Evolutionary conservation across 176 grass and related monocot genomes (phyloP), one percentile per base, ranked within the genome.

Genomic region (barley (Hordeum vulgare)): DNA sequence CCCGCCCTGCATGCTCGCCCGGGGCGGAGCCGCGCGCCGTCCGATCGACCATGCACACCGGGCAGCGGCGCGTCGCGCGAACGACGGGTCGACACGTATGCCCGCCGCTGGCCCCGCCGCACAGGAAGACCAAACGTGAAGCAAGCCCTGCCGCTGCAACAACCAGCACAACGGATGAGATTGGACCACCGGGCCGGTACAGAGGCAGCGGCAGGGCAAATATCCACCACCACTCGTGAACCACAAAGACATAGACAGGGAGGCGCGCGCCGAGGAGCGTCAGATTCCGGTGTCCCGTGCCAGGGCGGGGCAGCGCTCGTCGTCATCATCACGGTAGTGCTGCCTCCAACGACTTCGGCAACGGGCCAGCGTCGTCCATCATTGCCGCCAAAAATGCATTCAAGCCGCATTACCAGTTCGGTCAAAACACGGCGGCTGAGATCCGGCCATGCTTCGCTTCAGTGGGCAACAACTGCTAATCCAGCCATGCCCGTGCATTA

Each of bases 111-210:
- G 74, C 84, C 83, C 88, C 37, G 44, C 35, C 35, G 33, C 13
- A 80, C 86, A 88, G 56, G 12, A 20, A 62, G 57, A 67, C 78
- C 83, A 45, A 35, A 37, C 77, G 68, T 47, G 77, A 68, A 59
- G 61, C 76, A 51, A 67, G 17, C 26, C 9, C 68, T 56, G 58
- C 86, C 71, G 81, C 87, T 68, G 78, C 53, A 79, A 79, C 75
- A 71, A 79, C 56, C 63, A 73, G 80, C 83, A 47, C 88, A 49
- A 86, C 66, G 54, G 78, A 89, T 82, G 14, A 77, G 83, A 83
- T 37, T 86, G 84, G 84, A 90, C 88, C 88, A 83, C 88, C 42
- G 39, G 21, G n/a, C 18, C 3, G 20, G 3, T 4, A 67, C 21
- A 26, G 64, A 45, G 11, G 29, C 37, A 29, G 71, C 36, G 35